Evolutionary conservation across 345 rosid genomes (phyloP), one percentile per base, ranked within the genome.

Genomic region (Triadica sebifera): DNA sequence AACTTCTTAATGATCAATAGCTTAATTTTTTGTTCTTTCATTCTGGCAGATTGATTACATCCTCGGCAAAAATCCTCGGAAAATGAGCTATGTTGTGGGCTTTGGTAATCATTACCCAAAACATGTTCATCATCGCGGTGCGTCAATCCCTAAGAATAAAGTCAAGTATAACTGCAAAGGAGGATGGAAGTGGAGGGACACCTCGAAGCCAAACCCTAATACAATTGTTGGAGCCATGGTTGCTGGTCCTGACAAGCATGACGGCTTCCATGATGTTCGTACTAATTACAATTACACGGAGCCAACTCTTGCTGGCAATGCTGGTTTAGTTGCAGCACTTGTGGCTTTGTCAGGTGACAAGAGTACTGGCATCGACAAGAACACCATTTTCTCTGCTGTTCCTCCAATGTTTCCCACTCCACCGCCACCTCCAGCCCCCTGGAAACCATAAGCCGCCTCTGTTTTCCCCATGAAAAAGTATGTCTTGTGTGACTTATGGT

Each of bases 381-480:
- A 93, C 83, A 93, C 99, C 12, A 90, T 95, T 37, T 95, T 95
- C 88, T 95, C 96, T 17, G 96, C 96, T 0, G 94, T 93, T 62
- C 98, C 99, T 38, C 98, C 98, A 0, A 89, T 94, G 96, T 93
- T 91, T 82, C 98, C 98, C 10, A 94, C 94, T 45, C 90, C 98
- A 0, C 98, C 98, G 0, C 98, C 98, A 0, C 98, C 98, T 41
- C 99, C 99, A 8, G 98, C 99, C 43, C 96, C 99, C 50, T 95
- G 99, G 99, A 93, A 81, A 79, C 99, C 99, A 73, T 91, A 77
- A 86, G 86, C 75, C 9, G 53, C 56, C 50, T 34, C 9, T 10
- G 4, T 39, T 39, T 69, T 69, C 58, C 55, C 51, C 37, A 0
- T 52, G 12, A 8, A 56, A n/a, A 29, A 12, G 70, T 50, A 16